phyloP scores from a whole-genome alignment of 495 filamentous ascomycete genomes.

The Margaritispora aquatica region DNA sequence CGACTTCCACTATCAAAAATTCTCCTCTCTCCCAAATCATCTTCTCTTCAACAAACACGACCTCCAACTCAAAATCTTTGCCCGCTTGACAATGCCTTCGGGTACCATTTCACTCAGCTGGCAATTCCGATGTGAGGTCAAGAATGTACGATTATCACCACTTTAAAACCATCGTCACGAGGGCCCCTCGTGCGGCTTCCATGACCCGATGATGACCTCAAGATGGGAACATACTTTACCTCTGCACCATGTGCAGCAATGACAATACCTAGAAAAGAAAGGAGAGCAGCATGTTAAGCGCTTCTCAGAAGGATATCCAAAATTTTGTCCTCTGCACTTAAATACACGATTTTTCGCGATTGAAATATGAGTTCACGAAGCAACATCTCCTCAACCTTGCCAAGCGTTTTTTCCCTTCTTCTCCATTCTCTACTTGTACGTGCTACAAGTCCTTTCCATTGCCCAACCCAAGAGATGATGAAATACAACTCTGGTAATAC shows the following conservation, averaged over 20 bases:
- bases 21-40: neutral
- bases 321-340: too few relatives aligned
- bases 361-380: too few relatives aligned
- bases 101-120: constrained; percentile 64
- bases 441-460: too few relatives aligned
- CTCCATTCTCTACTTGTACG: too few relatives aligned
- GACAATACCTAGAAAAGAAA: too few relatives aligned
- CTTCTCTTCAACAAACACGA: constrained; percentile 55
- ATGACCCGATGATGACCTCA: constrained; percentile 99
- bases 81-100: constrained; percentile 58
- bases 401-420: too few relatives aligned
- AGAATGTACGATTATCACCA: constrained; percentile 37
- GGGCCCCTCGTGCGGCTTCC: constrained; percentile 75
- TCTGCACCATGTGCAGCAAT: neutral
- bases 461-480: constrained; percentile 47
- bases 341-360: too few relatives aligned
- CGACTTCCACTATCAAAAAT: neutral
- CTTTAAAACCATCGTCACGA: constrained; percentile 99
- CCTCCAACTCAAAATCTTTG: constrained; percentile 95
- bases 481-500: constrained; percentile 77
- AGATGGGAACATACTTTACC: constrained; percentile 58
- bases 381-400: too few relatives aligned
- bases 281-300: too few relatives aligned
- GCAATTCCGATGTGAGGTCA: constrained; percentile 78
- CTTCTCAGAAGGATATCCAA: too few relatives aligned